phyloP scores from a whole-genome alignment of 1,284 basidiomycete genomes.

The Pseudomicrostroma phylloplanum region DNA sequence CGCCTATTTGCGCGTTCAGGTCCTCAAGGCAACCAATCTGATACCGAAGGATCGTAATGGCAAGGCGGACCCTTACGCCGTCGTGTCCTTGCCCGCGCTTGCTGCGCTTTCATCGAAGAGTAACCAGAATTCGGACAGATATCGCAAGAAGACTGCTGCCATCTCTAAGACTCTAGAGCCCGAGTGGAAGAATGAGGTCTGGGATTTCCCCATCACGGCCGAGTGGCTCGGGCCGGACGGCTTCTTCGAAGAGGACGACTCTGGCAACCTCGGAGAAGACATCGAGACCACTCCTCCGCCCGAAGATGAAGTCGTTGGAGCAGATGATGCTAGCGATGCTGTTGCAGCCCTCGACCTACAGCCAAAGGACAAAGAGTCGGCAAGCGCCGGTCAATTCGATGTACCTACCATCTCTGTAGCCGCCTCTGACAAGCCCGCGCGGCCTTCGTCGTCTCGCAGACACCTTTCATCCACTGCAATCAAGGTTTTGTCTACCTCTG shows the following conservation, averaged over 20 bases:
- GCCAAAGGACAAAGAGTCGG: background rate
- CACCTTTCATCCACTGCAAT: constrained; percentile 25
- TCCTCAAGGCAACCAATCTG: constrained; percentile 53
- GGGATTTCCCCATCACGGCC: constrained; percentile 27
- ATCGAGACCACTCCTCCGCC: background rate
- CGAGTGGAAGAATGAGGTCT: constrained; percentile 55
- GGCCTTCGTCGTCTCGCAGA: background rate
- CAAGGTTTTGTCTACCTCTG: constrained; percentile 24
- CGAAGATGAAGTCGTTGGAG: background rate
- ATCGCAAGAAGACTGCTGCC: constrained; percentile 70
- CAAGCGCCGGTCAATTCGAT: background rate
- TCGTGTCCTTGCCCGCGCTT: constrained; percentile 32
- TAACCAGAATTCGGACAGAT: constrained; percentile 50
- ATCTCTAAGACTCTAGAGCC: constrained; percentile 73
- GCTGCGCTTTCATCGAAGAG: constrained; percentile 18
- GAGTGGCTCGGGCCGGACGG: constrained; percentile 55
- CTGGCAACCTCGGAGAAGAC: background rate
- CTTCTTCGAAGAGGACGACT: constrained; percentile 52
- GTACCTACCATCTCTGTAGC: background rate
- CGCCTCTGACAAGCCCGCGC: background rate
- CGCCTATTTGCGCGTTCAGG: constrained; percentile 35
- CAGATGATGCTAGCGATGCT: background rate
- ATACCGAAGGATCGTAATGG: constrained; percentile 56
- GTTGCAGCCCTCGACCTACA: background rate
- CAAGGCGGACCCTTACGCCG: constrained; percentile 45